Conservation (phyloP, 2,329 filamentous ascomycete species). For the Colletotrichum tabaci region DNA sequence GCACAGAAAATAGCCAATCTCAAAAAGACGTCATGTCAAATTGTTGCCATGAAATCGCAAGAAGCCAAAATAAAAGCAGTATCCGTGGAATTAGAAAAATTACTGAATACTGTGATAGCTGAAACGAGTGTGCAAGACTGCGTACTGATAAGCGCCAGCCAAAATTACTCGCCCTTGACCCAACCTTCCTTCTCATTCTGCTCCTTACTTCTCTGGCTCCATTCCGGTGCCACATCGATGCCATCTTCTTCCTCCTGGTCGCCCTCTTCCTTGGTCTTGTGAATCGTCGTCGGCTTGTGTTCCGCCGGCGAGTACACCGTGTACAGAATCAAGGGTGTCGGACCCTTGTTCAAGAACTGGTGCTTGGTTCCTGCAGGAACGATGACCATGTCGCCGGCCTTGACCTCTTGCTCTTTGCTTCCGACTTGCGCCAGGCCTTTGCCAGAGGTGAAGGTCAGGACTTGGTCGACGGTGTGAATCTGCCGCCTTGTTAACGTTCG, state of each 20-base stretch:
- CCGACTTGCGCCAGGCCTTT: constrained; percentile 70
- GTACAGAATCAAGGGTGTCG: constrained; percentile 71
- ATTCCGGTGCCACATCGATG: constrained; percentile 72
- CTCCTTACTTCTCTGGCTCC: constrained; percentile 69
- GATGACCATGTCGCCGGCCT: constrained; percentile 55
- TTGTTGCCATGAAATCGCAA: no score
- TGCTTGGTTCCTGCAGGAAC: constrained; percentile 77
- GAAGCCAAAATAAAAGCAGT: no score
- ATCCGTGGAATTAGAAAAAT: no score
- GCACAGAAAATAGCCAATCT: no score
- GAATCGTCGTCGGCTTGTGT: constrained; percentile 71
- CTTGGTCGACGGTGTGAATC: constrained; percentile 74
- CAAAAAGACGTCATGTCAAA: not conserved
- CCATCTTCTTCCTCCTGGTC: constrained; percentile 74
- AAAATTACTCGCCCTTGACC: constrained; percentile 57
- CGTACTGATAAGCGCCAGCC: not conserved
- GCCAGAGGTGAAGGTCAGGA: constrained; percentile 75
- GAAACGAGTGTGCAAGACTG: not conserved
- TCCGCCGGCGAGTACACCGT: constrained; percentile 76
- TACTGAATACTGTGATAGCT: not conserved
- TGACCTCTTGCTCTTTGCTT: constrained; percentile 68
- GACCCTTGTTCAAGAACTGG: constrained; percentile 75
- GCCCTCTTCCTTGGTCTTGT: constrained; percentile 74
- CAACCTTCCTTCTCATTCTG: constrained; percentile 71
- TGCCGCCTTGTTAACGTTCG: constrained; percentile 37